Evolutionary conservation across 2,329 filamentous ascomycete species (phyloP).

Genomic region (Biscogniauxia marginata): DNA sequence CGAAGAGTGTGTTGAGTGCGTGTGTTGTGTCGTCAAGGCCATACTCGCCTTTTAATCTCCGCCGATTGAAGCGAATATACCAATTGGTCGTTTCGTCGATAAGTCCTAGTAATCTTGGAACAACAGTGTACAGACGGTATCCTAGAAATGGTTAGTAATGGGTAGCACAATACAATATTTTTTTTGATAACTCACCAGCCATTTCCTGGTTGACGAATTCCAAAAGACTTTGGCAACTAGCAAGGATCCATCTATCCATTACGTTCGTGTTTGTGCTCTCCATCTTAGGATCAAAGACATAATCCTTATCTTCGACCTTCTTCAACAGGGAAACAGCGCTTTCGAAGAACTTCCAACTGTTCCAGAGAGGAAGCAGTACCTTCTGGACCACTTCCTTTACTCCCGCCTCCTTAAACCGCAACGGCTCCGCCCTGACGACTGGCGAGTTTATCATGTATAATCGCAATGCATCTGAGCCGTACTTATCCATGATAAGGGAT

Average conservation of each 20-base stretch:
- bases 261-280: constrained; percentile 81
- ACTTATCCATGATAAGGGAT: constrained; percentile 75
- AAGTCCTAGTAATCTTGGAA: constrained; percentile 75
- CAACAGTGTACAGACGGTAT: constrained; percentile 86
- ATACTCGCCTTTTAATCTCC: constrained; percentile 65
- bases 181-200: constrained; percentile 55
- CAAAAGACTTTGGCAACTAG: constrained; percentile 85
- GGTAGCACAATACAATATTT: constrained; percentile 2
- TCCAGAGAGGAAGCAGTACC: constrained; percentile 89
- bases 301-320: constrained; percentile 78
- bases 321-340: constrained; percentile 83
- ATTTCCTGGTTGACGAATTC: constrained; percentile 94
- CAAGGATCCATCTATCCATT: constrained; percentile 95
- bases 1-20: constrained; percentile 90
- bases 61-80: constrained; percentile 95
- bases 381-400: constrained; percentile 95
- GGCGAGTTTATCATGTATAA: constrained; percentile 98
- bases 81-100: constrained; percentile 98
- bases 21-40: constrained; percentile 76
- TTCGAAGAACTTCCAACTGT: constrained; percentile 95
- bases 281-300: constrained; percentile 72
- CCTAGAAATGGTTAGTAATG: constrained; percentile 37
- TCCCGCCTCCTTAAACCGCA: constrained; percentile 86
- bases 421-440: constrained; percentile 85
- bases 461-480: constrained; percentile 87